Base-by-base conservation (phyloP, 1,284 basidiomycete species). In the Apiotrichum veenhuisii region DNA sequence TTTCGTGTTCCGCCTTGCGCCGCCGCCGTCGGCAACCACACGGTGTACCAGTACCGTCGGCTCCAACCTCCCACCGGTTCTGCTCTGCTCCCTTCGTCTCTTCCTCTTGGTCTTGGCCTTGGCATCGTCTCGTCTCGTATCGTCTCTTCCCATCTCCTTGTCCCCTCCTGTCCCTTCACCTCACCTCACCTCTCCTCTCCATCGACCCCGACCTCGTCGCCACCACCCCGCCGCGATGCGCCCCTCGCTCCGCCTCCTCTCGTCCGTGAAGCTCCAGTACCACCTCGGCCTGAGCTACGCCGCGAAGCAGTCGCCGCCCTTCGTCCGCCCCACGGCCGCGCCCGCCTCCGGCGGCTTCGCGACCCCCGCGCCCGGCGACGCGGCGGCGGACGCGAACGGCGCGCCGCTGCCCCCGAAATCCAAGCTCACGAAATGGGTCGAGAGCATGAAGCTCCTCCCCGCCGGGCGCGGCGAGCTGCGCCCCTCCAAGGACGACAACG, bases 201-300 rank as follows among this genome's bases (percentile, higher is more conserved):
- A 38, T 17, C 36, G 18, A 36, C 30, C 14, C 23, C 36, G 18
- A 36, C 30, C 14, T 27, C 20, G 14, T 42, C 9, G 26, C 33
- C 23, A 20, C 26, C 22, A 41, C n/a, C 50, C 20, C 27, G 10
- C 50, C 36, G 50, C 41, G 3, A 61, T 61, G 59, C 54, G 59
- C 30, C 9, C 46, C n/a, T 30, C 59, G 12, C 20, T 44, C 33
- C 56, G 51, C 34, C 45, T 63, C 15, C 57, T 64, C 38, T 43
- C 40, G 45, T 33, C 61, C 27, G 57, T 62, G 20, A 63, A 68
- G 1, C 65, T 71, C 17, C 54, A 56, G 23, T 76, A 75, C 64
- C 65, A 69, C 49, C 58, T 78, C 20, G 76, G 76, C 23, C 62
- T 78, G 27, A 70, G 67, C 8, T 78, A 75, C 59, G 73, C 76